Percentiles rank a stretch among this genome's conserved stretches.
phyloP scores from a whole-genome alignment of 2,329 filamentous ascomycete genomes.

The Dothistroma septosporum region DNA sequence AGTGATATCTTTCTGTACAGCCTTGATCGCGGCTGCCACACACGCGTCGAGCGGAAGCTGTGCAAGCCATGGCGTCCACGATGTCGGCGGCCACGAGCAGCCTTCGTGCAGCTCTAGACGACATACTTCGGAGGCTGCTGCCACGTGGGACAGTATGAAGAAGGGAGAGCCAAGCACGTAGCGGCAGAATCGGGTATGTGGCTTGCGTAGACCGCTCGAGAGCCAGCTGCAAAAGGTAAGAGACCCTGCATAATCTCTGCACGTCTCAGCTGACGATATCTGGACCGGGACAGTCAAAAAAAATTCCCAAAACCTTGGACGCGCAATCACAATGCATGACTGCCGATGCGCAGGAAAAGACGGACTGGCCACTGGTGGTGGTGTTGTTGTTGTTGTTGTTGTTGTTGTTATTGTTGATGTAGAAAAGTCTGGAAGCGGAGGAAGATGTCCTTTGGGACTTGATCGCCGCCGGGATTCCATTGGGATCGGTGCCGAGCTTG shows the following conservation, averaged over 20 bases:
- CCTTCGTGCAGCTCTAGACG: not conserved
- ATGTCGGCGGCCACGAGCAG: not conserved
- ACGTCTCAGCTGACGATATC: not conserved
- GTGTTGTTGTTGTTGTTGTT: no score
- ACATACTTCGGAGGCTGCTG: not conserved
- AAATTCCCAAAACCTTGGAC: no score
- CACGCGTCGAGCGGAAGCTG: not conserved
- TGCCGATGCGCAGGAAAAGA: no score
- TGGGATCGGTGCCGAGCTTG: no score
- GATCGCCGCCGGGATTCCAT: no score
- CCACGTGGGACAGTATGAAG: not conserved
- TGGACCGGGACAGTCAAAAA: no score
- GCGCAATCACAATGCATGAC: no score
- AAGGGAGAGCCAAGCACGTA: not conserved
- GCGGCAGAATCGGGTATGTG: not conserved
- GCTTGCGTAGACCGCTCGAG: constrained; percentile 1
- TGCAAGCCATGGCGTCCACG: not conserved
- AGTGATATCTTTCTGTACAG: not conserved
- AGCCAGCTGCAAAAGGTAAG: not conserved
- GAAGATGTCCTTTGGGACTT: no score
- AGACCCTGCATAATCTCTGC: not conserved
- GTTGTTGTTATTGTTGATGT: no score
- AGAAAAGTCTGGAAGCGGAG: no score
- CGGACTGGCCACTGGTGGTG: no score
- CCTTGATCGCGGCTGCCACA: not conserved